phyloP scores from a whole-genome alignment of 345 rosid genomes.

The Gossypium arboreum region DNA sequence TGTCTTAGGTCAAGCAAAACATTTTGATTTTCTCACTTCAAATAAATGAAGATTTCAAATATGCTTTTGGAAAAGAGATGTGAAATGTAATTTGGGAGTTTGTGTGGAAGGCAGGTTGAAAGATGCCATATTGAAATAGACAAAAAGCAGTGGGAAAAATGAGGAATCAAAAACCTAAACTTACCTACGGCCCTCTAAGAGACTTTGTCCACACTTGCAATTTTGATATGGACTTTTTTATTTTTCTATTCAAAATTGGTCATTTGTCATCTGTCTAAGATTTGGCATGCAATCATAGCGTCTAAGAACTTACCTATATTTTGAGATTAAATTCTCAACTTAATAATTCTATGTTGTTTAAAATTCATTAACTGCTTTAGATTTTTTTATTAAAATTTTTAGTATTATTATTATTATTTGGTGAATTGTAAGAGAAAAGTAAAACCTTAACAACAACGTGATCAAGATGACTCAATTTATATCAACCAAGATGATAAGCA shows the following conservation, averaged over 20 bases:
- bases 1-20: not conserved
- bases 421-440: too few relatives aligned
- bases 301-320: not conserved
- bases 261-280: not conserved
- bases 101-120: slow-evolving; percentile 22
- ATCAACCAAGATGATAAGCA: accelerated
- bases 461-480: accelerated
- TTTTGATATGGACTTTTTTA: too few relatives aligned
- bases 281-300: not conserved
- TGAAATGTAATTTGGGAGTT: slow-evolving; percentile 6
- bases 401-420: too few relatives aligned
- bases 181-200: slow-evolving; percentile 26
- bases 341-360: too few relatives aligned
- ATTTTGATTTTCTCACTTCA: not conserved
- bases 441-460: too few relatives aligned
- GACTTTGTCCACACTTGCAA: not conserved
- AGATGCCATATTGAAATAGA: slow-evolving; percentile 24
- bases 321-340: too few relatives aligned
- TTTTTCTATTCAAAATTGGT: not conserved
- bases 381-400: too few relatives aligned
- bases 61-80: slow-evolving; percentile 11
- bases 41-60: not conserved
- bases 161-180: slow-evolving; percentile 17
- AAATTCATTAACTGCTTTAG: too few relatives aligned
- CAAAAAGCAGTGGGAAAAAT: slow-evolving; percentile 21